Percentiles rank a stretch among this genome's conserved stretches.
phyloP scores from a whole-genome alignment of 176 grass and related monocot genomes.

The Cymbopogon citratus region DNA sequence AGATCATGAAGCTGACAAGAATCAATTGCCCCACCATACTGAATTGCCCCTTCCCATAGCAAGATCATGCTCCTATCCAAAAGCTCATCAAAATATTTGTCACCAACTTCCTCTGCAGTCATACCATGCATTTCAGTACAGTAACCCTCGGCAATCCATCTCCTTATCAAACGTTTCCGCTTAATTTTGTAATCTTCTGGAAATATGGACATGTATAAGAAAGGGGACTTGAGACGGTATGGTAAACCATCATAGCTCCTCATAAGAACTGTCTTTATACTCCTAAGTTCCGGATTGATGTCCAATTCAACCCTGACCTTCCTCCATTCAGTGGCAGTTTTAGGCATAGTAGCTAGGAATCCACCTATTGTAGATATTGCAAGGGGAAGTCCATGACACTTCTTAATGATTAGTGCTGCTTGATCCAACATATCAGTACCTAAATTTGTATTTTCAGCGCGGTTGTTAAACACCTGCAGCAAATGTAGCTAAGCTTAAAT shows the following conservation, averaged over 20 bases:
- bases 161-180: not conserved
- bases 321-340: conserved; percentile 25
- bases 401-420: conserved; percentile 7
- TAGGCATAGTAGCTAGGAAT: conserved; percentile 9
- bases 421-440: not conserved
- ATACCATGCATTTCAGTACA: not conserved
- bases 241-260: conserved; percentile 34
- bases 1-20: conserved; percentile 37
- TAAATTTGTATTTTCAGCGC: not conserved
- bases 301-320: conserved; percentile 4
- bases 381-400: conserved; percentile 31
- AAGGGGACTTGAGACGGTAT: conserved; percentile 24
- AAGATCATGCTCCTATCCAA: conserved; percentile 25
- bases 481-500: not conserved
- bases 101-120: not conserved
- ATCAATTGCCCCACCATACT: not conserved
- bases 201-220: conserved; percentile 31
- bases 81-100: conserved; percentile 19
- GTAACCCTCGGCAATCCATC: conserved; percentile 43
- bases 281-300: not conserved
- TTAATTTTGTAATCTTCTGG: conserved; percentile 5
- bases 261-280: not conserved
- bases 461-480: not conserved
- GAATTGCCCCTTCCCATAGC: not conserved
- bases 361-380: conserved; percentile 41